Evolutionary conservation across 1,284 basidiomycete species (phyloP).

Genomic region (Cerioporus squamosus): DNA sequence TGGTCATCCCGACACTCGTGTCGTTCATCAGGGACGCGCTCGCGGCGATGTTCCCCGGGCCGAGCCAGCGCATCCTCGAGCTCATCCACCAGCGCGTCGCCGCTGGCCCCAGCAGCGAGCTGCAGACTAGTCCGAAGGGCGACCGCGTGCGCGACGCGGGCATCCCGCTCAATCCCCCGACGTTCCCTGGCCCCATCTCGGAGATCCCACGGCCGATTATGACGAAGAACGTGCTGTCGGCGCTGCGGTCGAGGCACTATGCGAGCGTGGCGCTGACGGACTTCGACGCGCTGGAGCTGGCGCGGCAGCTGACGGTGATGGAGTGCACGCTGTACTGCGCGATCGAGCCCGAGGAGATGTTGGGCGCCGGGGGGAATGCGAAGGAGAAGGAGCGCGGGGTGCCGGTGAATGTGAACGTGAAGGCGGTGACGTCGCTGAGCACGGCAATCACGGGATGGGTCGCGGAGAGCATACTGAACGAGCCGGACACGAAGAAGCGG

Average conservation of each 20-base stretch:
- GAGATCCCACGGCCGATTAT: constrained; percentile 84
- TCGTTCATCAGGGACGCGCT: constrained; percentile 70
- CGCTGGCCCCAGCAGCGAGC: constrained; percentile 38
- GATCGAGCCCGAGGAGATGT: constrained; percentile 52
- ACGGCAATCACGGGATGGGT: constrained; percentile 97
- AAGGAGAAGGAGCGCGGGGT: too few species aligned
- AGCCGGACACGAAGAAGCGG: constrained; percentile 89
- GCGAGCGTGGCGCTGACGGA: constrained; percentile 77
- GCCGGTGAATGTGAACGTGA: constrained; percentile 76
- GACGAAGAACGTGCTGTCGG: constrained; percentile 77
- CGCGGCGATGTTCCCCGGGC: constrained; percentile 64
- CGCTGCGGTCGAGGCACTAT: constrained; percentile 65
- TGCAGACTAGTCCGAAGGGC: constrained; percentile 54
- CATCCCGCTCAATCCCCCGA: constrained; percentile 69
- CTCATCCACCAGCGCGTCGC: constrained; percentile 56
- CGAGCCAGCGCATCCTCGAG: constrained; percentile 76
- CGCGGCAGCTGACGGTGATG: constrained; percentile 94
- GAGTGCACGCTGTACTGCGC: constrained; percentile 87
- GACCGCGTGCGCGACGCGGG: constrained; percentile 77
- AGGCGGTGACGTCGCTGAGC: constrained; percentile 86
- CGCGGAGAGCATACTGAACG: constrained; percentile 89
- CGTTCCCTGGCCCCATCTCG: constrained; percentile 41
- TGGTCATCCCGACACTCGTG: constrained; percentile 60
- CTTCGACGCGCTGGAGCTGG: constrained; percentile 91
- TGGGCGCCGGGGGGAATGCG: constrained; percentile 39